Base-by-base conservation (phyloP, 2,329 filamentous ascomycete genomes). In the Monilinia vaccinii-corymbosi region DNA sequence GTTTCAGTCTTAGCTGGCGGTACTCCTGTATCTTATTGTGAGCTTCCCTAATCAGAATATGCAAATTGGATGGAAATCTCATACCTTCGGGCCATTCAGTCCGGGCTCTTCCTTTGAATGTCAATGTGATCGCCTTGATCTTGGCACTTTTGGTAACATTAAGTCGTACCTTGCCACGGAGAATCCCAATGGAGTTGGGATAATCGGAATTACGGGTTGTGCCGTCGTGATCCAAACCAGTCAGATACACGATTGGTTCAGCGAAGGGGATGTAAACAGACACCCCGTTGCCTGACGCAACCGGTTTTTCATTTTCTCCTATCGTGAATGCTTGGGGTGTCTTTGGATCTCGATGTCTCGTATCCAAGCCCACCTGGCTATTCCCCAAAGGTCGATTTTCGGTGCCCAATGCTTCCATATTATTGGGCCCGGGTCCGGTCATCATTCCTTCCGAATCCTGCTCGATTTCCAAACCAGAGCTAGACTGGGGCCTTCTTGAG, bases 51-150 rank as follows among this genome's bases (percentile, higher is more conserved):
- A 53, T 53, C n/a, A 32, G 11, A 32, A 32, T 7, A 10, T 16
- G 11, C 10, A 4, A 23, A 53, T 18, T 23, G 13, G n/a, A 51
- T 38, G 40, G n/a, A 9, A 38, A 58, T 25, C 38, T 79, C 81
- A 88, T 76, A 82, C 84, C 91, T 76, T 97, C 94, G 18, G 94
- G 93, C 94, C 94, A 99, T 71, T 96, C 91, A 1, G 94, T 97
- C 64, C 88, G 83, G 3, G 91, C 90, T 71, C 85, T 87, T 34
- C 93, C 94, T 45, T 86, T 83, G 67, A 99, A 89, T 68, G 89
- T 93, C 56, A 99, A 78, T 7, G 88, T 91, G 28, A 99, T 83
- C 4, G 90, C 87, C 77, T 96, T 97, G 66, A 99, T 86, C 75
- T 99, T 99, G 50, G 91, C 85, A 65, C 89, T 88, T 71, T 97